Conservation (phyloP, 2,329 filamentous ascomycete species). For the Cadophora malorum region DNA sequence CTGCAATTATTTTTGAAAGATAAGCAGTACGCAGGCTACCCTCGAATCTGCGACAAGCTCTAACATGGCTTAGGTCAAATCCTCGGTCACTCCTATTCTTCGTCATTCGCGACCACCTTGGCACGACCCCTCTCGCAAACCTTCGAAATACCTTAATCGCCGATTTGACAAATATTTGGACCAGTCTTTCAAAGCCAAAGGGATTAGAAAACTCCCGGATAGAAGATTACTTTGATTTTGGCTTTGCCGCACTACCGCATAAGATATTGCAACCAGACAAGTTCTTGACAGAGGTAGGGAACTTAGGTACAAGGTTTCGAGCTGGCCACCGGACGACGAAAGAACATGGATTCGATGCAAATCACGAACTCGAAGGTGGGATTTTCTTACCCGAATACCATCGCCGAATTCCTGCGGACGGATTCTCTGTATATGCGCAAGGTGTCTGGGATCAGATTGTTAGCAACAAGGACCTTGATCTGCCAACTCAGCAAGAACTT, state of each 20-base stretch:
- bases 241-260: slow-evolving; percentile 93
- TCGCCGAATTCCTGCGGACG: slow-evolving; percentile 92
- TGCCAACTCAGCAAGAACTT: slow-evolving; percentile 96
- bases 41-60: slow-evolving; percentile 27
- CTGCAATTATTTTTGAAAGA: slow-evolving; percentile 96
- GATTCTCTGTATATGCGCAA: slow-evolving; percentile 92
- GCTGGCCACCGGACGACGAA: slow-evolving; percentile 78
- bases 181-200: slow-evolving; percentile 86
- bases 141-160: slow-evolving; percentile 89
- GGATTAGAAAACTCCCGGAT: slow-evolving; percentile 89
- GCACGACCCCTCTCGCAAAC: slow-evolving; percentile 87
- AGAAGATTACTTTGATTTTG: slow-evolving; percentile 98
- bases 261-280: slow-evolving; percentile 95
- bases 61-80: slow-evolving; percentile 66
- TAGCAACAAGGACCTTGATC: slow-evolving; percentile 95
- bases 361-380: slow-evolving; percentile 77
- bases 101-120: slow-evolving; percentile 96
- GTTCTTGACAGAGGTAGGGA: slow-evolving; percentile 81
- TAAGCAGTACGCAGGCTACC: slow-evolving; percentile 69
- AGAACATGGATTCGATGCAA: slow-evolving; percentile 62
- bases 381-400: slow-evolving; percentile 96
- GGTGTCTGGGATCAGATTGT: slow-evolving; percentile 99
- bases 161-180: slow-evolving; percentile 92
- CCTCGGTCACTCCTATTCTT: slow-evolving; percentile 95
- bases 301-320: slow-evolving; percentile 81